Evolutionary conservation across 495 filamentous ascomycete species (phyloP), one percentile per base, ranked within the genome.

Genomic region (Penicillium antarcticum): DNA sequence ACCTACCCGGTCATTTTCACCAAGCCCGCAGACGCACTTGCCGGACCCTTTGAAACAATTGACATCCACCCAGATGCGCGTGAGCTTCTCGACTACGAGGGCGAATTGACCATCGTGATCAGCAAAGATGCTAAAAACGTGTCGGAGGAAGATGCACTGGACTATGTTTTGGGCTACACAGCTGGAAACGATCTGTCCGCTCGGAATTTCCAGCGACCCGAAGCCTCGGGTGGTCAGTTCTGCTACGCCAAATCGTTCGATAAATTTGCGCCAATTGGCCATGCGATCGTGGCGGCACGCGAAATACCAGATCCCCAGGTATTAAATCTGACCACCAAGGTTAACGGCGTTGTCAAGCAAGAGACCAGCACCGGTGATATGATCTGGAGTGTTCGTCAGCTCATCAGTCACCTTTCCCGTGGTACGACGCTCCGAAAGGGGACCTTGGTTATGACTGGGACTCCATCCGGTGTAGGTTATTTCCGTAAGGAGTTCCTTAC

Each of bases 371-470:
- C 87, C 2, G 64, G 63, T 8, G 87, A 90, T 61, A 85, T 88
- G 85, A 84, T 90, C 40, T 91, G 87, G 64, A 71, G 74, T 43
- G 79, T 89, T 10, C 78, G 72, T 26, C 71, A 85, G 67, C 86
- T 83, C 10, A 82, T 90, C 52, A 65, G 77, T 1, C 84, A 87
- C 57, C 63, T 91, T 17, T 83, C 79, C 46, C 83, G 80, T 52
- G 87, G 87, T 31, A 87, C 82, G 17, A 89, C 87, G 3, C 60
- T 90, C 36, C 58, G 85, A 32, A 82, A 81, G 13, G 87, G 87
- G 0, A 87, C 88, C 60, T 36, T 89, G 18, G 86, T 91, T 39
- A 87, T 88, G 58, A 89, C 87, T 14, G 87, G 87, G 38, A 89
- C 87, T 60, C 76, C 75, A 17, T 49, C 60, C 7, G 67, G 67